Base-by-base conservation (phyloP, 2,329 filamentous ascomycete species). In the Cladophialophora bantiana region DNA sequence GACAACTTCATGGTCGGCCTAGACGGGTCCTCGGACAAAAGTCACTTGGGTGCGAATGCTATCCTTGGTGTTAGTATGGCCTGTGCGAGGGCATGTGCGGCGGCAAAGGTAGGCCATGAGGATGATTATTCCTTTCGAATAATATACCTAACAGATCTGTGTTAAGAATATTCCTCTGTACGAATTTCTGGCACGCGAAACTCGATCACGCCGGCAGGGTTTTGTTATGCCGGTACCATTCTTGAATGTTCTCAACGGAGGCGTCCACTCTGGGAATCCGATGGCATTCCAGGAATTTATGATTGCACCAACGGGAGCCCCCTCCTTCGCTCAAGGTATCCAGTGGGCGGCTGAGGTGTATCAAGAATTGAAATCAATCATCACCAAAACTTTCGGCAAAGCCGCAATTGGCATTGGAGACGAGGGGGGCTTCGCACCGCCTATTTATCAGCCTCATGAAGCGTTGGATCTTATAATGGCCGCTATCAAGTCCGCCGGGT, bases 41-140 rank as follows among this genome's bases (percentile, higher is more conserved):
- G 88, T 79, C 92, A 92, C 81, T 86, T 94, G 64, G 92, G 92
- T 81, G 92, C 92, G 82, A 96, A 96, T 79, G 92, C 92, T 78
- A 94, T 95, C 78, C 87, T 95, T 66, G 92, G 91, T 84, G 91
- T 95, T 81, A 90, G 86, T 79, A 82, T 95, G 84, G 92, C 91
- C 72, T 85, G 94, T 79, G 92, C 85, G 67, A 84, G 86, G 77
- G 85, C 85, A 66, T 84, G 83, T 10, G 84, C 84, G 65, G 84
- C 84, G 61, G 82, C 83, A 77, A 82, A 83, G 79, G 77, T 79
- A 66, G 53, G 54, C 42, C 42, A 9, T 20, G 26, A 15, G 5
- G n/a, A 13, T 36, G 15, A 15, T 34, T 32, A 34, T 15, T n/a
- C 32, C 13, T 12, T 20, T 40, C 38, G n/a, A 62, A n/a, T 56